Conservation (phyloP, 208 protist species). For the Trypanosoma mega region DNA sequence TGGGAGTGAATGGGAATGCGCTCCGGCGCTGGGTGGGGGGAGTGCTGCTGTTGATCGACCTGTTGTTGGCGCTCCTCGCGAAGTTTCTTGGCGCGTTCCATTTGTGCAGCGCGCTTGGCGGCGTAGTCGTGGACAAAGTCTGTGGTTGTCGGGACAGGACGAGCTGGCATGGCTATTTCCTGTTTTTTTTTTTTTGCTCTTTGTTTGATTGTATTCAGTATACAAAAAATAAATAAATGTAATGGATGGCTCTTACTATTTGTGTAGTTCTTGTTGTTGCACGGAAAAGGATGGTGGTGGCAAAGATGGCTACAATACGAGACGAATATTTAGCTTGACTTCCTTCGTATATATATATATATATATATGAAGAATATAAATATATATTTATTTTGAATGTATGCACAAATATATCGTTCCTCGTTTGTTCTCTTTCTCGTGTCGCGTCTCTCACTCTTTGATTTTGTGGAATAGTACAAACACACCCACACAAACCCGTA, state of each 20-base stretch:
- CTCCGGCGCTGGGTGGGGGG: not conserved
- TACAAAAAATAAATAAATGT: too few relatives aligned
- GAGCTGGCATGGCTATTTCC: not conserved
- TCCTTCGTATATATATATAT: constrained; percentile 9
- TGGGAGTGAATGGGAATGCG: constrained; percentile 6
- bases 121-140: constrained; percentile 90
- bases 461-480: too few relatives aligned
- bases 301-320: too few relatives aligned
- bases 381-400: constrained; percentile 1
- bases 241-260: too few relatives aligned
- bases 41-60: constrained; percentile 13
- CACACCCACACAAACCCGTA: too few relatives aligned
- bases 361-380: not conserved
- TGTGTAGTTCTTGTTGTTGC: too few relatives aligned
- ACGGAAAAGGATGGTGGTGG: too few relatives aligned
- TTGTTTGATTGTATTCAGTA: too few relatives aligned
- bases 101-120: constrained; percentile 78
- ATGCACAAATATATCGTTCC: not conserved
- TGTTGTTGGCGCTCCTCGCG: constrained; percentile 62
- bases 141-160: constrained; percentile 39
- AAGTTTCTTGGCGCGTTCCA: constrained; percentile 71
- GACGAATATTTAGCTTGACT: too few relatives aligned
- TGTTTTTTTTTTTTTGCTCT: too few relatives aligned
- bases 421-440: too few relatives aligned
- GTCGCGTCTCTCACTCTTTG: too few relatives aligned